These are phyloP conservation scores for Jatropha curcas DNA, from an alignment of 345 rosid species.

Conservation along the genomic window DNA sequence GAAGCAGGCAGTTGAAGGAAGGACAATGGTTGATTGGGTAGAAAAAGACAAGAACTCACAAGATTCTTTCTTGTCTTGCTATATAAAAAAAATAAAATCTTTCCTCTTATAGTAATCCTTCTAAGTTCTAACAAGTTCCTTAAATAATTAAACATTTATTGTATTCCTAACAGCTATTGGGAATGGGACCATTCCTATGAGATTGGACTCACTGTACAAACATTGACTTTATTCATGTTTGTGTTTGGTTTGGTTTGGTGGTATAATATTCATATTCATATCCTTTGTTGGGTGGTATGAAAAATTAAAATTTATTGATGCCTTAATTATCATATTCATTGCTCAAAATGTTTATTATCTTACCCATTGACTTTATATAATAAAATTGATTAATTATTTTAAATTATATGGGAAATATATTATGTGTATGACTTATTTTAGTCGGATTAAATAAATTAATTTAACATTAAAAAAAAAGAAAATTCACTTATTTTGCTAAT, in stretches of 20 bases:
- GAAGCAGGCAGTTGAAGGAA: background rate
- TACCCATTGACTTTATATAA: background rate
- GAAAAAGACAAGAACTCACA: background rate
- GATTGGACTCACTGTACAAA: background rate
- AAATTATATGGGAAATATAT: too few species aligned
- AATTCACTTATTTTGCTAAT: background rate
- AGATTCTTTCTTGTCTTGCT: constrained; percentile 4
- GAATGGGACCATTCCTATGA: background rate
- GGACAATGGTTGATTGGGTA: background rate
- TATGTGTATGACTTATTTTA: too few species aligned
- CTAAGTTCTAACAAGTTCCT: background rate
- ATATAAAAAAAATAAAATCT: constrained; percentile 31
- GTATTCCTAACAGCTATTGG: background rate
- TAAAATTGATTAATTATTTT: too few species aligned
- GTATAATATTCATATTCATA: background rate
- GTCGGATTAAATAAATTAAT: too few species aligned
- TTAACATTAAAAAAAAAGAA: background rate
- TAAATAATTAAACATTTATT: background rate
- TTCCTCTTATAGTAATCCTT: constrained; percentile 38
- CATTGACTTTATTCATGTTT: background rate
- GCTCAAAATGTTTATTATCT: background rate
- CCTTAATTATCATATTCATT: background rate
- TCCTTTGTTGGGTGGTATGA: background rate
- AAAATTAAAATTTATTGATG: background rate
- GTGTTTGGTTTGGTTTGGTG: background rate